Conservation (phyloP, 169 alveolate genomes). For the Cryptosporidium muris region DNA sequence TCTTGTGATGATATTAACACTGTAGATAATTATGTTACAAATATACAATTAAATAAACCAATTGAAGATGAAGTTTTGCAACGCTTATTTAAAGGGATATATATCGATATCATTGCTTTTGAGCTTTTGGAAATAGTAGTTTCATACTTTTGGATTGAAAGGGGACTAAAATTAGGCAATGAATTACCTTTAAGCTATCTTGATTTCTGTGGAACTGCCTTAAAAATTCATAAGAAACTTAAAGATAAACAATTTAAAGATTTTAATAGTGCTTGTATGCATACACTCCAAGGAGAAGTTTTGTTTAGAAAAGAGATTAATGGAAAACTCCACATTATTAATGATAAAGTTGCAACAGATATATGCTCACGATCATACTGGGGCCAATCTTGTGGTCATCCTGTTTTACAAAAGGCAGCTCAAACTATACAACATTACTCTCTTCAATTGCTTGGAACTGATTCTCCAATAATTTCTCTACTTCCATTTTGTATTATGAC, state of each 20-base stretch:
- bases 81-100: slow-evolving; percentile 41
- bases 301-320: slow-evolving; percentile 25
- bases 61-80: slow-evolving; percentile 9
- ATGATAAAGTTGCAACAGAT: slow-evolving; percentile 10
- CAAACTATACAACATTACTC: neutral
- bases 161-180: neutral
- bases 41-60: slow-evolving; percentile 2
- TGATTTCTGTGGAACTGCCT: slow-evolving; percentile 25
- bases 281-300: slow-evolving; percentile 15
- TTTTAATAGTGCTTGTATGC: slow-evolving; percentile 25
- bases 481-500: slow-evolving; percentile 24
- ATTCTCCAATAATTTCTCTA: slow-evolving; percentile 17
- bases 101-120: slow-evolving; percentile 52
- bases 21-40: slow-evolving; percentile 11
- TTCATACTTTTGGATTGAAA: slow-evolving; percentile 24
- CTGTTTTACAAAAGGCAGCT: slow-evolving; percentile 18
- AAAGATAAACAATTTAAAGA: slow-evolving; percentile 17
- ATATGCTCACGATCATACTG: slow-evolving; percentile 50
- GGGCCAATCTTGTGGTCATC: slow-evolving; percentile 39
- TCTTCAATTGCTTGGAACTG: neutral
- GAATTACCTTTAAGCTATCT: slow-evolving; percentile 23
- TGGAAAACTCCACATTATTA: slow-evolving; percentile 46
- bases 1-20: slow-evolving; percentile 17
- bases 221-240: slow-evolving; percentile 29
- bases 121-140: slow-evolving; percentile 33